Base-by-base conservation (phyloP, 2,329 filamentous ascomycete genomes). In the Exophiala sp. region DNA sequence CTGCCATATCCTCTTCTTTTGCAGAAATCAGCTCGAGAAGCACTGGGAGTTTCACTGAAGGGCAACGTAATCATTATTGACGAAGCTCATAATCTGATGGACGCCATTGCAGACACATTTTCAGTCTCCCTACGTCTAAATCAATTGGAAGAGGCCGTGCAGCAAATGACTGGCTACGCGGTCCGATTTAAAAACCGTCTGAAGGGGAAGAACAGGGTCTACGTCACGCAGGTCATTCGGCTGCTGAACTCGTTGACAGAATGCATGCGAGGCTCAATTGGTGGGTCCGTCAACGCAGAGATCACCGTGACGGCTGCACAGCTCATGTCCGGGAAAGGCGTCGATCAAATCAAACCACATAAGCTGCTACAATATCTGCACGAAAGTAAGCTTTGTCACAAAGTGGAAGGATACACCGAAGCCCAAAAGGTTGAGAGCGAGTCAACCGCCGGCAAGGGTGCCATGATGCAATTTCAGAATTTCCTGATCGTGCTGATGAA, bases 1-100 rank as follows among this genome's bases (percentile, higher is more conserved):
- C 75, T 99, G 14, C 94, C 94, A 0, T 99, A 99, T 67, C 92
- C 92, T 1, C 72, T 99, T 5, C 78, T 99, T 0, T 75, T 99
- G 2, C 94, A 97, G 65, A 88, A 86, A 64, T 88, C 85, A 3
- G 91, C 94, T 0, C 80, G 94, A 45, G 91, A 97, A 57, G 91
- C 94, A 0, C 78, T 99, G 0, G 87, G 88, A 0, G 84, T 99
- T 40, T 92, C 87, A 20, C 72, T 99, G 7, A 91, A 95, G 63
- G 84, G 85, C 4, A 94, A 95, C 65, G 78, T 99, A 0, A 85
- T 99, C n/a, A 88, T 99, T 21, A 89, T 99, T 44, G 94, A 99
- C 63, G 94, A 99, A 74, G 94, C 94, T 0, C 94, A 99, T 68
- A 99, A 99, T 66, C 82, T 99, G 48, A 96, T 96, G 87, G 91